Conservation (phyloP, 768 basidiomycete genomes). For the Xerocomellus chrysenteron region DNA sequence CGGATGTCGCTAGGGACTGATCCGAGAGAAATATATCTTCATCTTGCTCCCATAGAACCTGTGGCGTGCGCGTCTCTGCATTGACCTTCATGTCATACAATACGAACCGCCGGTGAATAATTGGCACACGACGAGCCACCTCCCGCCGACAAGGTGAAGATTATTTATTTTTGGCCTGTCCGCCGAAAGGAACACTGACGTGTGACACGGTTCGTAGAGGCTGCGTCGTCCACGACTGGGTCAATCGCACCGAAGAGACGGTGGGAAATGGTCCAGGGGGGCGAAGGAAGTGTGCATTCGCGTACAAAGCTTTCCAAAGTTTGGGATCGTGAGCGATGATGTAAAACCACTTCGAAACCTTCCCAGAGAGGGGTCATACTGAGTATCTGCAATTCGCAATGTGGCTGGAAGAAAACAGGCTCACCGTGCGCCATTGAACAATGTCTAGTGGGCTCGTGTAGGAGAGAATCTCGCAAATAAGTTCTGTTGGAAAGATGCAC, state of each 20-base stretch:
- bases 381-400: no score
- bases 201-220: not conserved
- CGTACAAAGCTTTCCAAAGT: not conserved
- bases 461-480: not conserved
- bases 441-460: no score
- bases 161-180: no score
- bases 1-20: not conserved
- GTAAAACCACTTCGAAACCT: no score
- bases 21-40: not conserved
- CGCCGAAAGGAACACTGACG: not conserved
- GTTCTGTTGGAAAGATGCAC: not conserved
- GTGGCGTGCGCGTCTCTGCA: not conserved
- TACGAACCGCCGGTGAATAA: not conserved
- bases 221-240: not conserved
- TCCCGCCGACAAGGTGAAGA: not conserved
- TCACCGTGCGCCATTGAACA: no score
- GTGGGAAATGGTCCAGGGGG: not conserved
- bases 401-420: no score
- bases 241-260: not conserved
- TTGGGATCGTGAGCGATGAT: not conserved
- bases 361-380: no score
- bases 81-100: not conserved
- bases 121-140: not conserved
- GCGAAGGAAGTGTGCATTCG: not conserved
- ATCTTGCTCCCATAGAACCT: not conserved